These are phyloP conservation scores for Closterium sp. DNA, from an alignment of 139 green algal species.

Conservation along the genomic window DNA sequence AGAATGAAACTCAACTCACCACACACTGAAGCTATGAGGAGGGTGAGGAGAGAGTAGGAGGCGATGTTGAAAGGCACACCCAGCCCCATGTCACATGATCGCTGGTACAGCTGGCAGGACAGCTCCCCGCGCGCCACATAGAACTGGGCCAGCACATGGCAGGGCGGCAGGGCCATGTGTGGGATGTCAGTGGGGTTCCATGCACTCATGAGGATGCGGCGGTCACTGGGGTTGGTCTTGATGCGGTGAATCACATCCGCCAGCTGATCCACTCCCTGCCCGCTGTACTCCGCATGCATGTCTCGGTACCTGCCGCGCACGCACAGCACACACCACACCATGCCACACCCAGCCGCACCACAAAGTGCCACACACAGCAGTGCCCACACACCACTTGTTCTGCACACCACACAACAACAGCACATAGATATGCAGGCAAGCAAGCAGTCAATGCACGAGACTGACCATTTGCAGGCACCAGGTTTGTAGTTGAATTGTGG, in stretches of 20 bases:
- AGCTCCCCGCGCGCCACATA: constrained; percentile 96
- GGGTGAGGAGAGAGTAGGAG: constrained; percentile 91
- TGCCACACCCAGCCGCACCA: too few relatives aligned
- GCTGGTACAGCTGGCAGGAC: constrained; percentile 98
- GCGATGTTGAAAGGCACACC: constrained; percentile 99
- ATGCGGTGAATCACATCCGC: constrained; percentile 83
- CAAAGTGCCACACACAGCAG: too few relatives aligned
- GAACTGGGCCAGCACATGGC: constrained; percentile 98
- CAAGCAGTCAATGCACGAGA: not conserved
- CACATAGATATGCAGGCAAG: not conserved
- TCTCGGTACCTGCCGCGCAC: constrained; percentile 69
- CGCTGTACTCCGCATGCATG: constrained; percentile 95
- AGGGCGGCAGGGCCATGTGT: constrained; percentile 96
- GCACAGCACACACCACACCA: not conserved
- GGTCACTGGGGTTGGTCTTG: constrained; percentile 80
- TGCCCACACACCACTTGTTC: too few relatives aligned
- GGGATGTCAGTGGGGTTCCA: constrained; percentile 94
- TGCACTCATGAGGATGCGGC: constrained; percentile 92
- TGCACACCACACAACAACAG: too few relatives aligned
- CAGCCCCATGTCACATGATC: constrained; percentile 94
- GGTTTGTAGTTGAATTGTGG: too few relatives aligned
- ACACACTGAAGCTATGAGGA: constrained; percentile 86
- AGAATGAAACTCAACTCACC: constrained; percentile 41
- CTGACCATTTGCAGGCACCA: not conserved
- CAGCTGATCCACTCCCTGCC: constrained; percentile 93